Percentiles rank a stretch among this genome's conserved stretches.
phyloP scores from a whole-genome alignment of 306 rosid genomes.

The Carpinus viminea region DNA sequence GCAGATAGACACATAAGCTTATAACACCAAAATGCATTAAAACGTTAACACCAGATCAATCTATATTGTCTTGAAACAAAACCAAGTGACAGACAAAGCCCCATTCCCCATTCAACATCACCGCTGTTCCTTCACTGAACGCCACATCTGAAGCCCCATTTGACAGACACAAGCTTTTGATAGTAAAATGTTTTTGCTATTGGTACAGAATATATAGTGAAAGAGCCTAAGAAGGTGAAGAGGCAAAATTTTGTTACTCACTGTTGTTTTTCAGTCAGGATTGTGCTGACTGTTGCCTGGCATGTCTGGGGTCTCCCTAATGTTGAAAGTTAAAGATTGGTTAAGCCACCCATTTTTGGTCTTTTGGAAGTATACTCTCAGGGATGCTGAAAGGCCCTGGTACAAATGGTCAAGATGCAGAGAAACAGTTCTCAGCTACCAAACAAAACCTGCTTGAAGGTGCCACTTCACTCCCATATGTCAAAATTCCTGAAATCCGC shows the following conservation, averaged over 20 bases:
- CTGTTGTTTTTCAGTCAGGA: constrained; percentile 80
- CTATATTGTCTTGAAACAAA: too few relatives aligned
- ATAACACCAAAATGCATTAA: too few relatives aligned
- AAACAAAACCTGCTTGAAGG: constrained; percentile 14
- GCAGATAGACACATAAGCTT: too few relatives aligned
- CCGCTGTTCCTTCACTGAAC: too few relatives aligned
- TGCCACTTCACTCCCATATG: constrained; percentile 11
- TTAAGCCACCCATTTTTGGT: constrained; percentile 54
- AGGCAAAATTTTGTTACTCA: constrained; percentile 74
- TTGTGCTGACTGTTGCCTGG: constrained; percentile 73
- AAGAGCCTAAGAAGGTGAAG: constrained; percentile 61
- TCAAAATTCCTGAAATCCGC: constrained; percentile 45
- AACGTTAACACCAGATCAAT: too few relatives aligned
- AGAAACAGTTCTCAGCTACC: constrained; percentile 10
- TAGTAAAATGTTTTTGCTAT: too few relatives aligned
- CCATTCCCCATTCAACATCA: too few relatives aligned
- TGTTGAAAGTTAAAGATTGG: constrained; percentile 56
- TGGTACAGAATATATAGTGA: constrained; percentile 49
- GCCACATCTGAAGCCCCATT: too few relatives aligned
- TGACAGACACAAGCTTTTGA: too few relatives aligned
- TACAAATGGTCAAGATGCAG: constrained; percentile 19
- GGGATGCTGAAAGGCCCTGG: constrained; percentile 36
- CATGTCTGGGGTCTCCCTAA: constrained; percentile 74
- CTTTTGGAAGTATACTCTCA: constrained; percentile 42
- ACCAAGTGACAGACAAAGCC: too few relatives aligned